Base-by-base conservation (phyloP, 2,329 filamentous ascomycete species). In the Penicillium polonicum region DNA sequence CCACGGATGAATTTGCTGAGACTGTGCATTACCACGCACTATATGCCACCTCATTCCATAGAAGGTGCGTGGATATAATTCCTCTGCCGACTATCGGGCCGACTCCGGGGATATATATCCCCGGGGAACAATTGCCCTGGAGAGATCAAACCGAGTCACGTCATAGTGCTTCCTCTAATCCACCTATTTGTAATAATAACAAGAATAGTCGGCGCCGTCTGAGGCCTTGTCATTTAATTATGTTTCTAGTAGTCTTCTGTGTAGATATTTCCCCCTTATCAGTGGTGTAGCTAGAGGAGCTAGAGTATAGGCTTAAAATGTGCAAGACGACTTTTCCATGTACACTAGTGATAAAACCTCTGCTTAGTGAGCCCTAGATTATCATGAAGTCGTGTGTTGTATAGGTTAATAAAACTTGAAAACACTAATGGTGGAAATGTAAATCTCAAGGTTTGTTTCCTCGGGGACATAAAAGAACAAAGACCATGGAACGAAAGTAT, bases 21-120 rank as follows among this genome's bases (percentile, higher is more conserved):
- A 4, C 27, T 2, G 1, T 5, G 17, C 29, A 52, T 52, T 29
- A n/a, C 50, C 50, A 52, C 50, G 17, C 50, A 8, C 21, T 5
- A 1, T 8, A 8, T 23, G 1, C 27, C 12, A 8, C 23, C 1
- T 29, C 19, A 15, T 21, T 2, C 5, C 27, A 10, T 9, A 13
- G 1, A 33, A 25, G 21, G n/a, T 46, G 50, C 23, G 50, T 45
- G 29, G 21, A 19, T 19, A 44, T 21, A 29, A 12, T 8, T 15
- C 31, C n/a, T 35, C n/a, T n/a, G n/a, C 33, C 42, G 33, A 48
- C 12, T 48, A 7, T 39, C 51, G 51, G 51, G 42, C 51, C 51
- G 51, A 53, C 25, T n/a, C 17, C n/a, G 15, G 50, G 38, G 15
- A 52, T 45, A 21, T 23, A 52, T 45, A 21, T 23, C 38, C 6